phyloP scores from a whole-genome alignment of 768 basidiomycete species.

The Lactarius quietus region DNA sequence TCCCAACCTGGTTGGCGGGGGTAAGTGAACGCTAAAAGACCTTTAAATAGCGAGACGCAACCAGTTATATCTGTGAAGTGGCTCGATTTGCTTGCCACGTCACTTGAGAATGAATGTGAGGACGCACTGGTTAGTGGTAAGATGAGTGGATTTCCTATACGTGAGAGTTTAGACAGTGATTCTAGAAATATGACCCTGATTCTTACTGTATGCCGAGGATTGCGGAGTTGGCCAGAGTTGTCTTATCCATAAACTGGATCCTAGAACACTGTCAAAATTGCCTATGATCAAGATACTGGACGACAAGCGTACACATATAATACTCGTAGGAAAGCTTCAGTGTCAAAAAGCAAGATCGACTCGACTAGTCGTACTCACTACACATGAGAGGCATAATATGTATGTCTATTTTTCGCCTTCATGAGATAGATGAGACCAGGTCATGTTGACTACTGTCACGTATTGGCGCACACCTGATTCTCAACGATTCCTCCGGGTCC shows the following conservation, averaged over 20 bases:
- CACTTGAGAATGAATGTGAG: neutral
- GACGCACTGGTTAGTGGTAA: constrained; percentile 60
- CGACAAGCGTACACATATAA: constrained; percentile 47
- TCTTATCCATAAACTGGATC: constrained; percentile 81
- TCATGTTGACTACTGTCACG: neutral
- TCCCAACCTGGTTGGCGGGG: constrained; percentile 52
- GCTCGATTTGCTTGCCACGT: neutral
- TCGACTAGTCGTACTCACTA: constrained; percentile 41
- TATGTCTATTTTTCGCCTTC: constrained; percentile 54
- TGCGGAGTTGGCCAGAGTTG: constrained; percentile 60
- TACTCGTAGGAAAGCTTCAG: constrained; percentile 35
- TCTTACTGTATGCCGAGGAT: constrained; percentile 66
- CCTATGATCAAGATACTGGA: neutral
- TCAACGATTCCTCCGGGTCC: constrained; percentile 49
- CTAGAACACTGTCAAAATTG: constrained; percentile 35
- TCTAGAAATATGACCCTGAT: neutral
- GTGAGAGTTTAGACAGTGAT: neutral
- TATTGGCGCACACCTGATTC: constrained; percentile 40
- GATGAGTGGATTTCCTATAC: constrained; percentile 52
- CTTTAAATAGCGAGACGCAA: constrained; percentile 27
- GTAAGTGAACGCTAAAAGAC: no score
- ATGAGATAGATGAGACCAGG: no score
- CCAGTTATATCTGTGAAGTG: constrained; percentile 57
- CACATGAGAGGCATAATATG: constrained; percentile 72
- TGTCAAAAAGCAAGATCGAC: neutral